Evolutionary conservation across 805 yeast genomes (phyloP), one percentile per base, ranked within the genome.

Genomic region (Candida tallmaniae): DNA sequence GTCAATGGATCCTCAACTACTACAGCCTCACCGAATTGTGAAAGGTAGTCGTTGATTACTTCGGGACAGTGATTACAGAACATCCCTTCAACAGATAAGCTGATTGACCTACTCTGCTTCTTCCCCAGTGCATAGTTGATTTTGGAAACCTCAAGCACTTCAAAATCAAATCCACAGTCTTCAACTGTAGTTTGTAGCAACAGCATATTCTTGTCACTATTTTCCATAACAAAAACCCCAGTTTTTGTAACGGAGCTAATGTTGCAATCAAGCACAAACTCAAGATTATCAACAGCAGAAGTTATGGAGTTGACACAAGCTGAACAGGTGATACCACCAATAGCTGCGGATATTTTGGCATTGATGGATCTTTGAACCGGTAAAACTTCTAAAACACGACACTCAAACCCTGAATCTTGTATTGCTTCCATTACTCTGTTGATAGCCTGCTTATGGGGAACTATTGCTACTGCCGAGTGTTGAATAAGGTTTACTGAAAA

Each of bases 261-360:
- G 6, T 74, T 73, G 22, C 69, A 65, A 12, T 72, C 76, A 13
- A 68, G 54, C 3, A 83, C 73, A 51, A 73, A 78, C 2, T 74
- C 70, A 25, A 80, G 48, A 4, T 62, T 69, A 22, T 51, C 51
- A 17, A 63, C 74, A 21, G 74, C 68, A 6, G 65, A 56, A 7
- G 64, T 57, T 8, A 84, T 73, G 0, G 89, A 62, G 26, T 67
- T 67, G 1, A 76, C 76, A 54, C 93, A 80, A 0, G 86, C 76
- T 6, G 83, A 78, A 57, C 90, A 83, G 0, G 87, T 76, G 54
- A 83, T 81, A 3, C 89, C 90, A 8, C 81, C 83, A 28, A 83
- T 75, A 0, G 76, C 58, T 1, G 86, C 87, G 8, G 68, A 60
- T 6, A 80, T 73, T 45, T 70, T 71, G 45, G 62, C 72, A 36